phyloP scores from a whole-genome alignment of 208 protist species.

The Leishmania tarentolae region DNA sequence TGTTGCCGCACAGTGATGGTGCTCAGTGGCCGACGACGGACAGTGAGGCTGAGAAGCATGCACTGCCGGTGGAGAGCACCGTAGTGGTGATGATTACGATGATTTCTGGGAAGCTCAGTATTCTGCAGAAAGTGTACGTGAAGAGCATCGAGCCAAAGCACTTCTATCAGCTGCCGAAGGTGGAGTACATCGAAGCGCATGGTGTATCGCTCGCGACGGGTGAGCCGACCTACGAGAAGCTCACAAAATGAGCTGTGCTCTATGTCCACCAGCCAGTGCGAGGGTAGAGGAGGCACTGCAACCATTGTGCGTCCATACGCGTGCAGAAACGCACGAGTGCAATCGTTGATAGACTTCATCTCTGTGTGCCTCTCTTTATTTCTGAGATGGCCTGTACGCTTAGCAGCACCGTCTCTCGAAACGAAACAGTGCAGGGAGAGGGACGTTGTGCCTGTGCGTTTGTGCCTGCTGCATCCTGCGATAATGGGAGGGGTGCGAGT shows the following conservation, averaged over 20 bases:
- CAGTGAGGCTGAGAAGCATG: constrained; percentile 1
- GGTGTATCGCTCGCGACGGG: constrained; percentile 61
- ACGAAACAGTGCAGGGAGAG: not conserved
- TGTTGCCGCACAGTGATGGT: not conserved
- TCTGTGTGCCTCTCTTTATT: not conserved
- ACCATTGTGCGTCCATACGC: not conserved
- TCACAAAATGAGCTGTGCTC: constrained; percentile 1
- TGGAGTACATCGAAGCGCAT: constrained; percentile 77
- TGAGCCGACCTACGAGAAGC: constrained; percentile 41
- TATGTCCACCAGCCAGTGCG: not conserved
- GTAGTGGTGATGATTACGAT: constrained; percentile 51
- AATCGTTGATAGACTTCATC: not conserved
- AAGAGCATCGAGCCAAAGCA: constrained; percentile 72
- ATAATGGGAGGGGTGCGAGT: not conserved
- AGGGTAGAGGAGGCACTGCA: not conserved
- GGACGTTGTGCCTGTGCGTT: not conserved
- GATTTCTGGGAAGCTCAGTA: constrained; percentile 54
- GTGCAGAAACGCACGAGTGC: not conserved
- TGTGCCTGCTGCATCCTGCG: not conserved
- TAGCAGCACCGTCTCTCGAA: not conserved
- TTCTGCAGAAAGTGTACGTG: constrained; percentile 69
- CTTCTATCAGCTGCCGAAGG: constrained; percentile 75
- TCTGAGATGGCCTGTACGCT: not conserved
- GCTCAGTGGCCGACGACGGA: not conserved
- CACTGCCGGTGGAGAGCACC: constrained; percentile 26